Conservation (phyloP, 1,139 yeast genomes). For the Taphrina betulina region DNA sequence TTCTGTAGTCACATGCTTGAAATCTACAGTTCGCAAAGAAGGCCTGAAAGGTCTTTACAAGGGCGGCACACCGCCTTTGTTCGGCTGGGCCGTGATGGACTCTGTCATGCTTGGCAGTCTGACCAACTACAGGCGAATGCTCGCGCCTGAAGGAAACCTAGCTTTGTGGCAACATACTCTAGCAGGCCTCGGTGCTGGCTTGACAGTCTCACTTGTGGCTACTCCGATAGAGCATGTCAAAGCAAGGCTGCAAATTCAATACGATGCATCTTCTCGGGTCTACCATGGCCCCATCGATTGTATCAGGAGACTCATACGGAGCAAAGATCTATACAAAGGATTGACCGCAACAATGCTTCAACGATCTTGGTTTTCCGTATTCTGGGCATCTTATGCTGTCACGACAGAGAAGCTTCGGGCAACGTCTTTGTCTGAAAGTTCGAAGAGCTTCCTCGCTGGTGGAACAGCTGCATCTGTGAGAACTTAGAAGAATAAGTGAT, state of each 20-base stretch:
- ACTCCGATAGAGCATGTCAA: slow-evolving; percentile 87
- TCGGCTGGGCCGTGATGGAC: slow-evolving; percentile 94
- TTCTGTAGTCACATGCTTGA: slow-evolving; percentile 54
- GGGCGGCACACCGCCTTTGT: slow-evolving; percentile 87
- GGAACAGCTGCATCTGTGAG: slow-evolving; percentile 75
- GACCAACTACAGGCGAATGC: slow-evolving; percentile 67
- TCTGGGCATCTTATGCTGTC: slow-evolving; percentile 93
- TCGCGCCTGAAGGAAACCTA: slow-evolving; percentile 51
- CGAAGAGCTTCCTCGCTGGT: slow-evolving; percentile 87
- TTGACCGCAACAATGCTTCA: slow-evolving; percentile 82
- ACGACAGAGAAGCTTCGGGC: slow-evolving; percentile 67
- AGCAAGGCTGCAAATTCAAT: slow-evolving; percentile 85
- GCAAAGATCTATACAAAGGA: slow-evolving; percentile 17
- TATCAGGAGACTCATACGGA: slow-evolving; percentile 40
- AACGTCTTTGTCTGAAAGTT: slow-evolving; percentile 62
- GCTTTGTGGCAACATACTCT: slow-evolving; percentile 73
- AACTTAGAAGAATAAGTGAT: too few relatives aligned
- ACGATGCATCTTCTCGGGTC: slow-evolving; percentile 67
- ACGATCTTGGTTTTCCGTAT: slow-evolving; percentile 78
- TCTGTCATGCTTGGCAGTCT: slow-evolving; percentile 71
- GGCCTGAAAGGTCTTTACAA: slow-evolving; percentile 65
- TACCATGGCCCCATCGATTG: slow-evolving; percentile 77
- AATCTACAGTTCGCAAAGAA: slow-evolving; percentile 60
- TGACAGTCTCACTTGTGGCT: slow-evolving; percentile 90
- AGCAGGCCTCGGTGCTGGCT: slow-evolving; percentile 77